phyloP scores from a whole-genome alignment of 805 yeast species.

The Pichia sporocuriosa region DNA sequence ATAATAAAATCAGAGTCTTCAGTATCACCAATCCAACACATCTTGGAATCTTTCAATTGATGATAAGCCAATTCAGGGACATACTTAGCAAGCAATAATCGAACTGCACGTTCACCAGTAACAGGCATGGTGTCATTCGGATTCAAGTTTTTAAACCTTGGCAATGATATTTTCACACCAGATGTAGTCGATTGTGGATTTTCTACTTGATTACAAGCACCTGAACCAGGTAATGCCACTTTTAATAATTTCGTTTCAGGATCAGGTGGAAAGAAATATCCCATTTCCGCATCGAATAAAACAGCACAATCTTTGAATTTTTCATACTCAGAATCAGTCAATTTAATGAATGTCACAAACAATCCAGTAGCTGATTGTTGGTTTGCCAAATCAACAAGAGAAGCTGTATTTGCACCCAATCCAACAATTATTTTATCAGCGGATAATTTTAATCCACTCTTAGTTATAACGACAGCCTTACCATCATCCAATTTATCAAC shows the following conservation, averaged over 20 bases:
- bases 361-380: slow-evolving; percentile 35
- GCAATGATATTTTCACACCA: slow-evolving; percentile 27
- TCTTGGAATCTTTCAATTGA: slow-evolving; percentile 21
- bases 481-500: slow-evolving; percentile 9
- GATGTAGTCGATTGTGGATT: slow-evolving; percentile 18
- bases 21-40: slow-evolving; percentile 34
- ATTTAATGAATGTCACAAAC: slow-evolving; percentile 33
- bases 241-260: slow-evolving; percentile 32
- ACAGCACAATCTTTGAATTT: slow-evolving; percentile 35
- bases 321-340: slow-evolving; percentile 33
- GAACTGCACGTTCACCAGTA: slow-evolving; percentile 27
- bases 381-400: slow-evolving; percentile 26
- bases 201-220: slow-evolving; percentile 22
- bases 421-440: slow-evolving; percentile 33
- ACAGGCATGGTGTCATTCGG: slow-evolving; percentile 35
- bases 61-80: slow-evolving; percentile 37
- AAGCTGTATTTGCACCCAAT: slow-evolving; percentile 37
- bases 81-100: slow-evolving; percentile 26
- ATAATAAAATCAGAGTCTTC: slow-evolving; percentile 33
- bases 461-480: neutral
- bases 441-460: slow-evolving; percentile 23
- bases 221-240: slow-evolving; percentile 34
- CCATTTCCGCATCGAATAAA: slow-evolving; percentile 38
- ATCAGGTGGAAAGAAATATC: slow-evolving; percentile 47
- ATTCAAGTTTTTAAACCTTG: slow-evolving; percentile 30